Percentiles rank a stretch among this genome's conserved stretches.
These are phyloP conservation scores for Drechmeria coniospora DNA, from an alignment of 2,329 filamentous ascomycete species.

Conservation along the genomic window DNA sequence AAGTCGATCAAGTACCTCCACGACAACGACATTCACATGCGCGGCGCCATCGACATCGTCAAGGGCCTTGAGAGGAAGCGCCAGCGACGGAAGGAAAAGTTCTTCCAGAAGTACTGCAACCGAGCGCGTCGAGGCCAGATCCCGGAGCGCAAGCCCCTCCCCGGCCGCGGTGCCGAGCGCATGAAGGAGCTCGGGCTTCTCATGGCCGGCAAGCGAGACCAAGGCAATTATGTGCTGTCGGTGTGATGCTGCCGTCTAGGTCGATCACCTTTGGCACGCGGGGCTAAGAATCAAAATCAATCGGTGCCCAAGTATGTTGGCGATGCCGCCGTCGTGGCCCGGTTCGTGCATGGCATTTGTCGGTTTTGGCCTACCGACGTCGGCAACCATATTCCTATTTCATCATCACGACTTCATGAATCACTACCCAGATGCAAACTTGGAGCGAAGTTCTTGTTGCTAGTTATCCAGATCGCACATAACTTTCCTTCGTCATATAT, in stretches of 20 bases:
- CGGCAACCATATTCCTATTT: background rate
- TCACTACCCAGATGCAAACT: background rate
- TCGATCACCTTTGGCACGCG: conserved; percentile 1
- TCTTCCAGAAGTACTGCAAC: conserved; percentile 77
- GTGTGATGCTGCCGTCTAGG: conserved; percentile 28
- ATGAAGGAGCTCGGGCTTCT: conserved; percentile 74
- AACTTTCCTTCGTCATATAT: conserved; percentile 2
- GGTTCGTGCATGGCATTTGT: background rate
- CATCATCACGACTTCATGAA: conserved; percentile 3
- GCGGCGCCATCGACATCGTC: conserved; percentile 94
- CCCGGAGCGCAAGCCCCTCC: conserved; percentile 50
- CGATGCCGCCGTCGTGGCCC: too few species aligned
- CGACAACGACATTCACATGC: conserved; percentile 46
- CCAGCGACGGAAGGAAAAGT: conserved; percentile 83
- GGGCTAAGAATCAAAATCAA: background rate
- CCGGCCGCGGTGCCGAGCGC: conserved; percentile 77
- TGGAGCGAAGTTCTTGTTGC: background rate
- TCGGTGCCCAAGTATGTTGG: too few species aligned
- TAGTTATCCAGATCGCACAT: conserved; percentile 4
- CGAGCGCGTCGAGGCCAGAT: conserved; percentile 57
- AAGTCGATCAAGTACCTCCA: conserved; percentile 19
- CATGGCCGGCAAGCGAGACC: conserved; percentile 66
- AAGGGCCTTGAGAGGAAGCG: conserved; percentile 92
- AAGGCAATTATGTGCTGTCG: conserved; percentile 64
- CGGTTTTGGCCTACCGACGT: background rate